Evolutionary conservation across 2,329 filamentous ascomycete species (phyloP).

Genomic region (Golovinomyces cichoracearum): DNA sequence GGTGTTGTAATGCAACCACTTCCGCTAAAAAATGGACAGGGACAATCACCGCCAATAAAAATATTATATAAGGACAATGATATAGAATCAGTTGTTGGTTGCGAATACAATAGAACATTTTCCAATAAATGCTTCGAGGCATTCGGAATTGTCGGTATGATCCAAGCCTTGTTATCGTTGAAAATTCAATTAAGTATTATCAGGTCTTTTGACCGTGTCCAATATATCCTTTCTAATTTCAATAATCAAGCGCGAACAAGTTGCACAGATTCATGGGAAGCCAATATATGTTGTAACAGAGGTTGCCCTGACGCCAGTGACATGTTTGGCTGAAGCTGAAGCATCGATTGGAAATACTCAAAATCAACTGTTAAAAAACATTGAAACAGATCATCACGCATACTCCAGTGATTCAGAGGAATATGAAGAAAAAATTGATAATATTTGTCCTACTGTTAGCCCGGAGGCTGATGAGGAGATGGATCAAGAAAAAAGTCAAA

Average conservation of each 20-base stretch:
- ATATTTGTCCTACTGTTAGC: background rate
- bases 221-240: conserved; percentile 62
- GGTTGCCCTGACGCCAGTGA: conserved; percentile 69
- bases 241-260: conserved; percentile 64
- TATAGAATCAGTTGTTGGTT: conserved; percentile 1
- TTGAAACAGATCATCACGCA: conserved; percentile 23
- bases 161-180: background rate
- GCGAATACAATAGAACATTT: conserved; percentile 1
- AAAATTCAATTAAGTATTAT: background rate
- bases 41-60: conserved; percentile 9
- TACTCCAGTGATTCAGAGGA: conserved; percentile 19
- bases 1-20: conserved; percentile 15
- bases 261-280: conserved; percentile 60
- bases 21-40: conserved; percentile 10
- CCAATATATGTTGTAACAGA: conserved; percentile 73
- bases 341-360: conserved; percentile 40
- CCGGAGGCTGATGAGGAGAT: background rate
- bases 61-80: conserved; percentile 13
- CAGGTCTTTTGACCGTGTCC: conserved; percentile 65
- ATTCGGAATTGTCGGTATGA: conserved; percentile 16
- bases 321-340: conserved; percentile 47
- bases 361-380: conserved; percentile 17
- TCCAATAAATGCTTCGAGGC: conserved; percentile 14
- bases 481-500: background rate
- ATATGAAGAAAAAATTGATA: background rate